Evolutionary conservation across 805 yeast species (phyloP).

Genomic region (Lachancea mirantina): DNA sequence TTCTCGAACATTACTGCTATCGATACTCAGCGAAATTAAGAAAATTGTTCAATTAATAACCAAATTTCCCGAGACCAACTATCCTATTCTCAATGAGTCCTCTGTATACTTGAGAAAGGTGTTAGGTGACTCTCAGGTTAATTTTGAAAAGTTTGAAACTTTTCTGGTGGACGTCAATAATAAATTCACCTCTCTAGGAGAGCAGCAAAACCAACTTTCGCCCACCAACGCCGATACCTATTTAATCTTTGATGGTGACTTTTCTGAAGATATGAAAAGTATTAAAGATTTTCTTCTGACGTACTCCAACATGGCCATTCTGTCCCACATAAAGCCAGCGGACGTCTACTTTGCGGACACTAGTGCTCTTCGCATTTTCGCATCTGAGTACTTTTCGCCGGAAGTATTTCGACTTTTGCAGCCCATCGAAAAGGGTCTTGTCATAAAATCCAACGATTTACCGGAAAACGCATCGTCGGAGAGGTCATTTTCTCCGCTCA

Average conservation of each 20-base stretch:
- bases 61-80: constrained; percentile 48
- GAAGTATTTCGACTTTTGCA: constrained; percentile 33
- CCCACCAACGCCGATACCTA: constrained; percentile 26
- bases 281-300: constrained; percentile 25
- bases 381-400: constrained; percentile 26
- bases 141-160: constrained; percentile 50
- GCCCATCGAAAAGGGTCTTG: constrained; percentile 31
- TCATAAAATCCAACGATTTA: constrained; percentile 39
- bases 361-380: constrained; percentile 25
- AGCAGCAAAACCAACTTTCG: constrained; percentile 18
- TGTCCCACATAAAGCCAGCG: constrained; percentile 27
- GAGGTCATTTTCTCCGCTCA: constrained; percentile 30
- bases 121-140: constrained; percentile 42
- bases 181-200: constrained; percentile 24
- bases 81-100: constrained; percentile 32
- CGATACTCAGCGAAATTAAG: constrained; percentile 59
- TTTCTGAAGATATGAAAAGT: constrained; percentile 39
- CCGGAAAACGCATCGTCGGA: constrained; percentile 22
- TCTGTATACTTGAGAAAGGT: constrained; percentile 26
- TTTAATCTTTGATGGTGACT: constrained; percentile 52
- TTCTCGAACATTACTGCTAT: constrained; percentile 58
- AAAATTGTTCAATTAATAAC: constrained; percentile 49
- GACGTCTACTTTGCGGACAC: constrained; percentile 28
- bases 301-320: constrained; percentile 22
- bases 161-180: constrained; percentile 52